Percentiles rank a stretch among this genome's conserved stretches.
Conservation (phyloP, 441 rosid species). For the Eruca vesicaria region DNA sequence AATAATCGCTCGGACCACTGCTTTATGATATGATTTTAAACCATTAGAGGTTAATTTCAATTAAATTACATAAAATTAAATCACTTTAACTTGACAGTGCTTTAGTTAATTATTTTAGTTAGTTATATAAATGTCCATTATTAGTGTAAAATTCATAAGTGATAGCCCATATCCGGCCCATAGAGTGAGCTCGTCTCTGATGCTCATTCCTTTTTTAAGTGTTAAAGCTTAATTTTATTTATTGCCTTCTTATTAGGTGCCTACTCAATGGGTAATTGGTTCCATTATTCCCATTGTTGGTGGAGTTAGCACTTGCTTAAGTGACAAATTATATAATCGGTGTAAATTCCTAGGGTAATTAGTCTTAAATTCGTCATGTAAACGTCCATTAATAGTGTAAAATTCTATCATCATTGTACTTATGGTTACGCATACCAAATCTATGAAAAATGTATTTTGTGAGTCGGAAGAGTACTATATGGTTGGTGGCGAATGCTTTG, state of each 20-base stretch:
- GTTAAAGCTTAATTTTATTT: not conserved
- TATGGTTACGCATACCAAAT: too few relatives aligned
- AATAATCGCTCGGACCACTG: slow-evolving; percentile 21
- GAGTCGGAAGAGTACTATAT: not conserved
- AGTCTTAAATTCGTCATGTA: too few relatives aligned
- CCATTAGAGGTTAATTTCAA: slow-evolving; percentile 1
- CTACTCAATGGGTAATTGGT: slow-evolving; percentile 82
- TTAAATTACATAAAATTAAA: not conserved
- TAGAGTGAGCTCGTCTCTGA: slow-evolving; percentile 36
- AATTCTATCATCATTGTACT: too few relatives aligned
- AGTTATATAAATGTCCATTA: not conserved
- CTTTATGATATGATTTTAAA: slow-evolving; percentile 15
- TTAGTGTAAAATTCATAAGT: slow-evolving; percentile 14
- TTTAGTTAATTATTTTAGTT: not conserved
- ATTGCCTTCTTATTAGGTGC: slow-evolving; percentile 45
- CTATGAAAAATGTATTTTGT: too few relatives aligned
- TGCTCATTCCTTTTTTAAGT: not conserved
- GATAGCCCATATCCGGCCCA: not conserved
- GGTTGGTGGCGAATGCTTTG: too few relatives aligned
- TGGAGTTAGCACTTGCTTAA: slow-evolving; percentile 96
- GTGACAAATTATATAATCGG: slow-evolving; percentile 32
- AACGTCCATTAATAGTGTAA: too few relatives aligned
- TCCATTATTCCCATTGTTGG: slow-evolving; percentile 93
- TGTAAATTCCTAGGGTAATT: too few relatives aligned
- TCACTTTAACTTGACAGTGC: slow-evolving; percentile 12